Percentiles rank a stretch among this genome's conserved stretches.
phyloP scores from a whole-genome alignment of 1,284 basidiomycete species.

The Boletus smithii region DNA sequence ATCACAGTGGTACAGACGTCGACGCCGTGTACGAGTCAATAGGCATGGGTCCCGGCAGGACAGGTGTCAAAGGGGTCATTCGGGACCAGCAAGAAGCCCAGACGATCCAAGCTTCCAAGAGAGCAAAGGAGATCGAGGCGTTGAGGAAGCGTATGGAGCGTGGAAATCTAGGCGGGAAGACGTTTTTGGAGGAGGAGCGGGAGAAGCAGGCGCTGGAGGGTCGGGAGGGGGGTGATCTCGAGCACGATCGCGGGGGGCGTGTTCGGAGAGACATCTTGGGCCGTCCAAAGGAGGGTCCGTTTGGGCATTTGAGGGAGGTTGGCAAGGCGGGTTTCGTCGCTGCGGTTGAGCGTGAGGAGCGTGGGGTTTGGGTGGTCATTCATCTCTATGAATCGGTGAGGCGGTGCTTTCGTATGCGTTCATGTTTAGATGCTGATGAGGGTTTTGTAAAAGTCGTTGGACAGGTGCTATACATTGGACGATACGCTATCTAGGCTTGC shows the following conservation, averaged over 20 bases:
- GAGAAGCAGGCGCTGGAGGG: constrained; percentile 44
- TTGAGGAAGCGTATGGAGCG: constrained; percentile 58
- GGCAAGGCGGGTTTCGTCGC: constrained; percentile 69
- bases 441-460: constrained; percentile 52
- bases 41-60: constrained; percentile 80
- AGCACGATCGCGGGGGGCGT: constrained; percentile 8
- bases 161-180: constrained; percentile 59
- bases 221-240: constrained; percentile 21
- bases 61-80: constrained; percentile 82
- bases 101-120: constrained; percentile 47
- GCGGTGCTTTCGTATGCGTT: constrained; percentile 9
- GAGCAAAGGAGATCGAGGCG: constrained; percentile 47
- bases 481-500: constrained; percentile 67
- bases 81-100: constrained; percentile 70
- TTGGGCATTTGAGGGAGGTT: constrained; percentile 81
- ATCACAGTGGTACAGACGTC: constrained; percentile 11
- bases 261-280: constrained; percentile 43
- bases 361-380: constrained; percentile 71
- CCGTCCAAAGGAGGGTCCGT: constrained; percentile 49
- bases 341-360: constrained; percentile 73
- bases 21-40: constrained; percentile 45
- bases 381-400: constrained; percentile 82
- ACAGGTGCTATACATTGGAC: constrained; percentile 71
- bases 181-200: constrained; percentile 68
- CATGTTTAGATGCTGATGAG: constrained; percentile 3